Percentiles rank a stretch among this genome's conserved stretches.
phyloP scores from a whole-genome alignment of 306 rosid species.

The Glycine tomentella region DNA sequence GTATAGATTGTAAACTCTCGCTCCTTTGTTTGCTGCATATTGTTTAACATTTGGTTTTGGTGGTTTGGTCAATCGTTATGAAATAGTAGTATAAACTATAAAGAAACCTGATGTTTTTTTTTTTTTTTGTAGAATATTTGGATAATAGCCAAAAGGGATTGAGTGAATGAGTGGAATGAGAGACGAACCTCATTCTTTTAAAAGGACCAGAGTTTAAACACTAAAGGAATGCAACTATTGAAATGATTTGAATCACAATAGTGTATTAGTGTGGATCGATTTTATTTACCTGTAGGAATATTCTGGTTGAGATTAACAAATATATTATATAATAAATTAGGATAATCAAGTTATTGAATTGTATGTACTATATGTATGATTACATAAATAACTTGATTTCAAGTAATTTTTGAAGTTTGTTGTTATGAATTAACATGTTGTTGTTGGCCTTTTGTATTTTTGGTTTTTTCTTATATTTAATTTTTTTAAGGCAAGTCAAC shows the following conservation, averaged over 20 bases:
- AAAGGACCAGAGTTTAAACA: too few species aligned
- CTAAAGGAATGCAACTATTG: too few species aligned
- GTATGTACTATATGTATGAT: too few species aligned
- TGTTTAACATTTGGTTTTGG: constrained; percentile 38
- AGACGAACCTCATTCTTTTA: background rate
- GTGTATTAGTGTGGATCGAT: background rate
- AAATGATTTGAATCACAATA: background rate
- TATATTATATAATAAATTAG: too few species aligned
- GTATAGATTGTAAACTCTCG: constrained; percentile 55
- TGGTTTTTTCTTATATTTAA: too few species aligned
- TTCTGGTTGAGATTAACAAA: background rate
- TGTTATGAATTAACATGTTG: too few species aligned
- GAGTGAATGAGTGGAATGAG: background rate
- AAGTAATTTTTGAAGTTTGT: too few species aligned
- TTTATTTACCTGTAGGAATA: background rate
- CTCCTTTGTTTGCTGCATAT: constrained; percentile 42
- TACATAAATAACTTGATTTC: too few species aligned
- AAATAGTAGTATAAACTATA: background rate
- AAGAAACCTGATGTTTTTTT: background rate
- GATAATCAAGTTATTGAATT: too few species aligned
- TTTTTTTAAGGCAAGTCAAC: too few species aligned
- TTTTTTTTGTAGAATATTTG: background rate
- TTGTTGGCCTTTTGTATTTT: too few species aligned
- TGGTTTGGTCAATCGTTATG: constrained; percentile 38
- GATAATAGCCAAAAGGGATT: background rate